Base-by-base conservation (phyloP, 768 basidiomycete genomes). In the Lactarius tabidus region DNA sequence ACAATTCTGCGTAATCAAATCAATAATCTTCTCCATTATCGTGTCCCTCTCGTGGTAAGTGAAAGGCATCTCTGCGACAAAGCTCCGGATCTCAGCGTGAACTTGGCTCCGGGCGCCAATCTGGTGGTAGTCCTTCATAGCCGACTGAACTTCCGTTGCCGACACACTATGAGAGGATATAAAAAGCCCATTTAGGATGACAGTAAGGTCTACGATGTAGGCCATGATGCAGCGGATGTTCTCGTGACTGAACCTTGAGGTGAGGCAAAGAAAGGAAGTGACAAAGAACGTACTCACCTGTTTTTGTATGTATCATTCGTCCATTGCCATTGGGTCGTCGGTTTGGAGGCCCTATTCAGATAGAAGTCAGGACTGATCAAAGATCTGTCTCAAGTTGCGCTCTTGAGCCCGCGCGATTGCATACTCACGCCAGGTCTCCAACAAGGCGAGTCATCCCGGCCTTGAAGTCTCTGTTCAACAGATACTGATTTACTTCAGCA, bases 161-260 rank as follows among this genome's bases (percentile, higher is more conserved):
- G 59, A 41, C 28, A 52, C 54, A 39, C 39, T 31, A 7, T 1
- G 5, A 3, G 1, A 6, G 12, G 18, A 0, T n/a, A 29, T 31
- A 33, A 61, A 65, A 20, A 65, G 9, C 3, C 18, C 8, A n/a
- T 28, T 6, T 12, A 57, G 36, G 6, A 61, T 51, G 12, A 57
- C 36, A 18, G 45, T 65, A 45, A 65, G 59, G 59, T 60, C 53
- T 23, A 64, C 64, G 28, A 64, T 60, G 59, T 64, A 64, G 53
- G 52, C 64, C 59, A 60, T 60, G 29, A 53, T 38, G n/a, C 51
- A 53, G 36, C 60, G n/a, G 28, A 41, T 29, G 36, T 38, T 54
- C 51, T 20, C 20, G 38, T 15, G n/a, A 23, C 60, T 61, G 35
- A 12, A 29, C 28, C 20, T 26, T 17, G 2, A 9, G 6, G 33